These are phyloP conservation scores for Saccharomycodes ludwigii DNA, from an alignment of 805 yeast genomes.

Conservation along the genomic window DNA sequence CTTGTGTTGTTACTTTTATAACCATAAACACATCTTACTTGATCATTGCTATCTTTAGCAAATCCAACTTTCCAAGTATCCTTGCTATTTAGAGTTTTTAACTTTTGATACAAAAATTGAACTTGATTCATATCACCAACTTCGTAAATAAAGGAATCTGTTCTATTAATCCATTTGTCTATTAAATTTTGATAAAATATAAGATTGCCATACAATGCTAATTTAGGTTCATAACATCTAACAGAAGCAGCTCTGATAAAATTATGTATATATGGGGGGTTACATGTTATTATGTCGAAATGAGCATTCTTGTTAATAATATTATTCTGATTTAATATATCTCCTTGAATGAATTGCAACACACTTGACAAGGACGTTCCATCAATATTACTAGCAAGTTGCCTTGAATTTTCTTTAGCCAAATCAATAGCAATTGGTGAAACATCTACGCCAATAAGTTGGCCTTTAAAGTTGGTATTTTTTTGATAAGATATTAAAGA, in stretches of 20 bases:
- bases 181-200: conserved; percentile 58
- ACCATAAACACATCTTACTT: conserved; percentile 52
- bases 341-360: conserved; percentile 1
- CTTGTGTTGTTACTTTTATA: conserved; percentile 27
- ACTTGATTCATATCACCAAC: conserved; percentile 56
- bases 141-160: conserved; percentile 60
- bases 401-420: conserved; percentile 32
- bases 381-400: conserved; percentile 6
- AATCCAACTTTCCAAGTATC: conserved; percentile 39
- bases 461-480: conserved; percentile 2
- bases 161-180: conserved; percentile 27
- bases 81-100: conserved; percentile 8
- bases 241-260: conserved; percentile 48
- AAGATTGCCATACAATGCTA: conserved; percentile 68
- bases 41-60: conserved; percentile 37
- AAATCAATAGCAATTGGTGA: conserved; percentile 39
- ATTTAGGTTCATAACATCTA: conserved; percentile 53
- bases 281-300: conserved; percentile 55
- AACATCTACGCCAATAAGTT: conserved; percentile 39
- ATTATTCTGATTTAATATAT: neutral
- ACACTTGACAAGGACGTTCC: conserved; percentile 3
- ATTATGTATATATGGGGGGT: conserved; percentile 71
- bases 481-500: conserved; percentile 15
- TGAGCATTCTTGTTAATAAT: neutral
- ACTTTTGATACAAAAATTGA: conserved; percentile 21